A percentile compares a stretch with the other conserved stretches of the same genome.
These are phyloP conservation scores for Elongisporangium prolatum DNA, from an alignment of 352 stramenopile species.

Conservation along the genomic window DNA sequence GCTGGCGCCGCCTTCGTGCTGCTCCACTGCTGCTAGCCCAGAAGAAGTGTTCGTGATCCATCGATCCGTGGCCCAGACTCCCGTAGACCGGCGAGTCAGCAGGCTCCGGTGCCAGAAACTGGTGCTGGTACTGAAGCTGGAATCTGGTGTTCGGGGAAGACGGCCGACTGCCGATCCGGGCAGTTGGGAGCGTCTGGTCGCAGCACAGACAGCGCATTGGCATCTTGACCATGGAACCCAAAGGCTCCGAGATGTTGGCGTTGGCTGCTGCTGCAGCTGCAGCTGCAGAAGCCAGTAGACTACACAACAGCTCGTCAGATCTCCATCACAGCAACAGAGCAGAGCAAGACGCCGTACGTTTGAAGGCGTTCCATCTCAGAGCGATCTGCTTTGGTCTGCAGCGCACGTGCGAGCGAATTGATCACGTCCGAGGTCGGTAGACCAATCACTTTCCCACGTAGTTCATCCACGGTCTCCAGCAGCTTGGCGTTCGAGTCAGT, in stretches of 20 bases:
- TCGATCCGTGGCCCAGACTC: not conserved
- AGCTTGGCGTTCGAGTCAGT: constrained; percentile 34
- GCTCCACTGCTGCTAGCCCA: constrained; percentile 3
- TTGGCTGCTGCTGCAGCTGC: constrained; percentile 27
- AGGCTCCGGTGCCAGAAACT: not conserved
- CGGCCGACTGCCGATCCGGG: constrained; percentile 4
- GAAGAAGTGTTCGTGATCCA: not conserved
- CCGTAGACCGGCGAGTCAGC: not conserved
- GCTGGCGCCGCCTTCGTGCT: not conserved
- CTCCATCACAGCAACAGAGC: not conserved
- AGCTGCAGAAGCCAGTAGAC: not conserved
- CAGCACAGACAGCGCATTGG: constrained; percentile 58
- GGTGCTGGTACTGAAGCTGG: not conserved
- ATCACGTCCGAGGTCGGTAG: constrained; percentile 47
- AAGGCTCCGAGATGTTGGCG: constrained; percentile 3
- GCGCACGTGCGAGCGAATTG: constrained; percentile 25
- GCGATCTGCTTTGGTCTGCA: constrained; percentile 54
- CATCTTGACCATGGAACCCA: constrained; percentile 42
- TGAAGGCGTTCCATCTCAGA: constrained; percentile 45
- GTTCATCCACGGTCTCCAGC: constrained; percentile 46
- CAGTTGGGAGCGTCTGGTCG: constrained; percentile 40
- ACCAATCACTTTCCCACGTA: constrained; percentile 36
- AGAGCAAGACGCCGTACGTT: constrained; percentile 12
- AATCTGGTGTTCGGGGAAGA: constrained; percentile 7
- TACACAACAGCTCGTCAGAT: constrained; percentile 1